Evolutionary conservation across 176 grass and related monocot genomes (phyloP).

Genomic region (Canna indica): DNA sequence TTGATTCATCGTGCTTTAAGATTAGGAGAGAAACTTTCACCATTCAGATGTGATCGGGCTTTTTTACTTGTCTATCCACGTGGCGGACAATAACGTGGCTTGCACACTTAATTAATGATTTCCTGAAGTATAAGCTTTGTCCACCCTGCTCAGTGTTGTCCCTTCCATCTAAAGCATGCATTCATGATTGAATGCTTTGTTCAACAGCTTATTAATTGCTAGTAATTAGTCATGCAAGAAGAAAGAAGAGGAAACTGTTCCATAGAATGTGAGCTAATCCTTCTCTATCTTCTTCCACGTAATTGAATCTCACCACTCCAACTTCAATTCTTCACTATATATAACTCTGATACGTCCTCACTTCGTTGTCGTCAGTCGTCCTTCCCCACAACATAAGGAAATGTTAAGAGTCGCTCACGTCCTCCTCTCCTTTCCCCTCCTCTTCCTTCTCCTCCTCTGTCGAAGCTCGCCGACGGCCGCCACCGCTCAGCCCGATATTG

Average conservation of each 20-base stretch:
- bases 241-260: no score
- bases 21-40: no score
- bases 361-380: not conserved
- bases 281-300: no score
- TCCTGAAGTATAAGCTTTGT: not conserved
- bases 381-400: not conserved
- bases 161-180: not conserved
- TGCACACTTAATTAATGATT: not conserved
- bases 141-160: not conserved
- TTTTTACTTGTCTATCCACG: no score
- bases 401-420: not conserved
- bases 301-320: not conserved
- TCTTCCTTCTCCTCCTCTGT: not conserved
- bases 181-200: no score
- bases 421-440: not conserved
- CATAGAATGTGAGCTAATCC: no score
- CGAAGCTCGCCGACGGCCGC: no score
- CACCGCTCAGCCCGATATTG: no score
- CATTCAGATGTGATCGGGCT: no score
- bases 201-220: no score
- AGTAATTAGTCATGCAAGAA: no score
- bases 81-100: not conserved
- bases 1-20: no score
- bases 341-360: not conserved
- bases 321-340: not conserved